These are phyloP conservation scores for Plasmodium ovale DNA, from an alignment of 169 alveolate species.

Conservation along the genomic window DNA sequence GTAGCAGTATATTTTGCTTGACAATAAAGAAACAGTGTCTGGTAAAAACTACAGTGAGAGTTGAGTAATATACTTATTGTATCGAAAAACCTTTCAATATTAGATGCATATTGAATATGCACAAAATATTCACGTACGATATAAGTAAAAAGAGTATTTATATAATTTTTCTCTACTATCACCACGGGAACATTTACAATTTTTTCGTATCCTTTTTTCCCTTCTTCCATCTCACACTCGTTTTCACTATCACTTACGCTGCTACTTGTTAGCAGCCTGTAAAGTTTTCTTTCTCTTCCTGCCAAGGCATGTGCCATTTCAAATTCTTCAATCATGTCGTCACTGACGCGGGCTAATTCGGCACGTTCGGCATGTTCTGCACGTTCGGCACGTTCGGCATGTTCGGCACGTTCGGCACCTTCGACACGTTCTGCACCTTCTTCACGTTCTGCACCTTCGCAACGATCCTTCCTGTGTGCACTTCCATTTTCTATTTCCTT, in stretches of 20 bases:
- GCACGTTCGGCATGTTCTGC: neutral
- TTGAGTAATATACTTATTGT: neutral
- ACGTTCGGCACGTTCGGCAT: neutral
- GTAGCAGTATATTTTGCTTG: slow-evolving; percentile 18
- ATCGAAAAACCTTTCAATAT: neutral
- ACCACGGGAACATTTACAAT: neutral
- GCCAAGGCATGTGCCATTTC: neutral
- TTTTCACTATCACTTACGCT: neutral
- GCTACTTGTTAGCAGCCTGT: neutral
- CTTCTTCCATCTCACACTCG: neutral
- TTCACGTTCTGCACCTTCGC: too few species aligned
- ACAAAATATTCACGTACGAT: slow-evolving; percentile 7
- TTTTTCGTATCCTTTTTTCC: neutral
- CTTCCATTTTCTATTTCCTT: neutral
- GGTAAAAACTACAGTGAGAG: slow-evolving; percentile 11
- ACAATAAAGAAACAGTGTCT: slow-evolving; percentile 27
- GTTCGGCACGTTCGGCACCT: too few species aligned
- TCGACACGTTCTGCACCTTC: neutral
- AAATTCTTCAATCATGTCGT: slow-evolving; percentile 3
- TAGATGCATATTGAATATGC: neutral
- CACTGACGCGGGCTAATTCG: slow-evolving; percentile 13
- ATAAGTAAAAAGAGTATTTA: slow-evolving; percentile 4
- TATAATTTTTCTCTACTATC: slow-evolving; percentile 13
- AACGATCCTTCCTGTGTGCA: too few species aligned
- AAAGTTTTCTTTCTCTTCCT: neutral